These are phyloP conservation scores for Colletotrichum nymphaeae DNA, from an alignment of 2,329 filamentous ascomycete species.

Conservation along the genomic window DNA sequence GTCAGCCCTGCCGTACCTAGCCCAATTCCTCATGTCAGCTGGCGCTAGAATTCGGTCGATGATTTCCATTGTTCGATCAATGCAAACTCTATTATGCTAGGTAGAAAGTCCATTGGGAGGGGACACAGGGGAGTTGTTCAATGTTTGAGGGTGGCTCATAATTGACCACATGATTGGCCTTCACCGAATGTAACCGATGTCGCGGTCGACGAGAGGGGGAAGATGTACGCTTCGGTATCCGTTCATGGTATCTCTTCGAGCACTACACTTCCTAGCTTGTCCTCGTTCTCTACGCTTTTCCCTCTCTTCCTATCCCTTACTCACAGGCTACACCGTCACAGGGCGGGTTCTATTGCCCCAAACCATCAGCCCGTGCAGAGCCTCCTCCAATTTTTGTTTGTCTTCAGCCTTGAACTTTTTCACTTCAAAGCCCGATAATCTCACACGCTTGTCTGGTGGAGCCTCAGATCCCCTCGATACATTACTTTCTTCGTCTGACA, in stretches of 20 bases:
- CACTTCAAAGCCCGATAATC: conserved; percentile 6
- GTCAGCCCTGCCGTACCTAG: conserved; percentile 1
- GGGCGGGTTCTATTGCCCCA: conserved; percentile 11
- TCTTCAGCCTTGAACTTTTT: conserved; percentile 25
- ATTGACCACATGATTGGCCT: not conserved
- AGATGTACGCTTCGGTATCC: conserved; percentile 31
- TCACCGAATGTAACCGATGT: conserved; percentile 11
- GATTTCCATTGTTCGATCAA: conserved; percentile 14
- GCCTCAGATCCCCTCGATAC: not conserved
- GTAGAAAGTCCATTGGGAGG: not conserved
- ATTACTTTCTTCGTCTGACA: conserved; percentile 4
- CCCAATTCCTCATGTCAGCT: conserved; percentile 7
- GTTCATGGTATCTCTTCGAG: conserved; percentile 33
- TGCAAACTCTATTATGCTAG: conserved; percentile 23
- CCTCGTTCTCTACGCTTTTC: not conserved
- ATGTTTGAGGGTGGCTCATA: not conserved
- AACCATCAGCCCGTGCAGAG: not conserved
- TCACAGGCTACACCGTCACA: not conserved
- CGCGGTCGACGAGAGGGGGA: not conserved
- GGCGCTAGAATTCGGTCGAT: conserved; percentile 3
- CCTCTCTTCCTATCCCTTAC: not conserved
- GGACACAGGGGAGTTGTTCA: not conserved
- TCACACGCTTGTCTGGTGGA: conserved; percentile 17
- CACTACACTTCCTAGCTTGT: not conserved
- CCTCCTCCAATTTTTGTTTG: not conserved